phyloP scores from a whole-genome alignment of 139 green algal genomes.

The Gonium pectorale region DNA sequence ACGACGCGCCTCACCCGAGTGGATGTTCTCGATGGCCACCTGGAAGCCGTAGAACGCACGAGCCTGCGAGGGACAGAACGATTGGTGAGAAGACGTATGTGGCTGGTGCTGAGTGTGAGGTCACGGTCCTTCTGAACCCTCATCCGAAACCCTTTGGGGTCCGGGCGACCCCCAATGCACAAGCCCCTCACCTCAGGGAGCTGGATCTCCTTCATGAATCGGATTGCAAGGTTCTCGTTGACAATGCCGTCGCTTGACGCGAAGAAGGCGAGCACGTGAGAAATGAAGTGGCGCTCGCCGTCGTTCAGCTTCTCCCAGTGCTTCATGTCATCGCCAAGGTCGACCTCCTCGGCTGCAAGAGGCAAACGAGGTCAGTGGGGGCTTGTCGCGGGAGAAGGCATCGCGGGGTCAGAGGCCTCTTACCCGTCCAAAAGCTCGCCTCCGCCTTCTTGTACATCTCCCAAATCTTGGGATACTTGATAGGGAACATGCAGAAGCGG shows the following conservation, averaged over 20 bases:
- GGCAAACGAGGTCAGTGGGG: background rate
- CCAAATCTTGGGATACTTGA: slow-evolving; percentile 87
- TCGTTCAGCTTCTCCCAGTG: slow-evolving; percentile 94
- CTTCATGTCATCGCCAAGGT: slow-evolving; percentile 90
- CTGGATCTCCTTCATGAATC: slow-evolving; percentile 93
- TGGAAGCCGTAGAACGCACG: slow-evolving; percentile 81
- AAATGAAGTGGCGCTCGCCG: slow-evolving; percentile 96
- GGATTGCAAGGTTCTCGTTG: slow-evolving; percentile 93
- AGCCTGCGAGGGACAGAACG: slow-evolving; percentile 7
- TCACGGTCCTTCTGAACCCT: no score
- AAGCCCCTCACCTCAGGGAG: slow-evolving; percentile 84
- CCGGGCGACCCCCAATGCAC: no score
- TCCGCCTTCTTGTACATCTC: slow-evolving; percentile 98
- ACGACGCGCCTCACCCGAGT: slow-evolving; percentile 65
- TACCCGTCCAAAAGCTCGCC: slow-evolving; percentile 92
- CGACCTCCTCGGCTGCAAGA: slow-evolving; percentile 73
- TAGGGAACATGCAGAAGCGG: slow-evolving; percentile 95
- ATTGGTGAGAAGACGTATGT: background rate
- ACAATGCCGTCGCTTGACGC: slow-evolving; percentile 98
- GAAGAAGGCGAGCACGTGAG: slow-evolving; percentile 98
- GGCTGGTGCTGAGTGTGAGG: background rate
- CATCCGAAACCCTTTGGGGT: no score
- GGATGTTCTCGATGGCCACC: slow-evolving; percentile 99
- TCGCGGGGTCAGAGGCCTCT: background rate
- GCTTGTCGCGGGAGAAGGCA: background rate